Evolutionary conservation across 1,284 basidiomycete species (phyloP).

Genomic region (Vanrija sp.): DNA sequence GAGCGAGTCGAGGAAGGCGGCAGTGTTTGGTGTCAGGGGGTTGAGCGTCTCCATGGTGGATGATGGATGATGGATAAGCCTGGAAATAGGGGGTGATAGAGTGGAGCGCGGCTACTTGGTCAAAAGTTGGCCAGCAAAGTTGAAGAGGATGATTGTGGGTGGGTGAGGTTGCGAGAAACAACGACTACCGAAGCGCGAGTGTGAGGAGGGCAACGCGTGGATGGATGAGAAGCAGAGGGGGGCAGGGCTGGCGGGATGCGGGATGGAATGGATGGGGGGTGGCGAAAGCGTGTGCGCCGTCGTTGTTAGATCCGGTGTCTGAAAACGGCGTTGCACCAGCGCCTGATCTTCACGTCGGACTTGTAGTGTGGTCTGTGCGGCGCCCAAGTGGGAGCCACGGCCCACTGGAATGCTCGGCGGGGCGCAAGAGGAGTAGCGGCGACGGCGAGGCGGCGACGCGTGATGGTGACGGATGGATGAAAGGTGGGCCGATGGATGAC

Average conservation of each 20-base stretch:
- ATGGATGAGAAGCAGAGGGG: background rate
- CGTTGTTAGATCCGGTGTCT: background rate
- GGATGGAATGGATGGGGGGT: background rate
- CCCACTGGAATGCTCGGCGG: too few relatives aligned
- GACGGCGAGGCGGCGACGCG: too few relatives aligned
- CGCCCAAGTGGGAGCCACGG: too few relatives aligned
- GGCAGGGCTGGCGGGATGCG: background rate
- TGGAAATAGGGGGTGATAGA: background rate
- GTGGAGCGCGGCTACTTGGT: background rate
- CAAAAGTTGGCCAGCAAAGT: background rate
- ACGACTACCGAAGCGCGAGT: too few relatives aligned
- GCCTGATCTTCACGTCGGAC: too few relatives aligned
- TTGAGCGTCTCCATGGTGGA: constrained; percentile 29
- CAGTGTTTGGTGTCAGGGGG: constrained; percentile 43
- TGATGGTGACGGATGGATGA: too few relatives aligned
- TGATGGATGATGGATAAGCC: background rate
- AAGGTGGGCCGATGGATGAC: too few relatives aligned
- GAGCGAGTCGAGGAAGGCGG: constrained; percentile 42
- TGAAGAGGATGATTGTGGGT: background rate
- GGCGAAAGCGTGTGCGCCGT: background rate
- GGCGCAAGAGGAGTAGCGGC: too few relatives aligned
- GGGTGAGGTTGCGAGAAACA: too few relatives aligned
- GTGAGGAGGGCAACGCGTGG: background rate
- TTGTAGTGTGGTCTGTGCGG: too few relatives aligned
- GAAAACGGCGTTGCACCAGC: too few relatives aligned